Evolutionary conservation across 345 rosid species (phyloP).

Genomic region (Populus euphratica): DNA sequence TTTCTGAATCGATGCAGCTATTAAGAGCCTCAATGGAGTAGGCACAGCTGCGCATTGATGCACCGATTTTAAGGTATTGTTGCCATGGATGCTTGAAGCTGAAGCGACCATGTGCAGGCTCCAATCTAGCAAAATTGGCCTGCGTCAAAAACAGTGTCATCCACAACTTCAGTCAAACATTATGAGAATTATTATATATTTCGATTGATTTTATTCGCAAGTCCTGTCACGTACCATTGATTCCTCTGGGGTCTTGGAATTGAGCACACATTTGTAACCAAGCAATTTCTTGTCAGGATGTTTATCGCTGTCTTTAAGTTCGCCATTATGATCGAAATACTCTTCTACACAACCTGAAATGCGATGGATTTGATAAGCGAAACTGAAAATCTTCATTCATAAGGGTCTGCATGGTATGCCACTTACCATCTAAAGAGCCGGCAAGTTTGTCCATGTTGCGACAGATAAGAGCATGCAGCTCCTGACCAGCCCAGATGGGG

Average conservation of each 20-base stretch:
- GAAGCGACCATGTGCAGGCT: conserved; percentile 54
- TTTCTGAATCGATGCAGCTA: conserved; percentile 32
- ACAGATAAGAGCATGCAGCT: conserved; percentile 23
- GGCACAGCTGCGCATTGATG: conserved; percentile 39
- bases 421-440: conserved; percentile 38
- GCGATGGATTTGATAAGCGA: neutral
- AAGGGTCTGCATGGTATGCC: neutral
- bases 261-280: conserved; percentile 43
- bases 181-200: too few species aligned
- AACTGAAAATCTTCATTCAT: neutral
- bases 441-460: conserved; percentile 43
- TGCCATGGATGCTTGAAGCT: conserved; percentile 53
- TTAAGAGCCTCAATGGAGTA: conserved; percentile 41
- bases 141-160: neutral
- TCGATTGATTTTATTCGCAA: neutral
- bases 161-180: neutral
- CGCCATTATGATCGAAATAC: conserved; percentile 27
- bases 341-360: conserved; percentile 36
- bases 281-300: conserved; percentile 22
- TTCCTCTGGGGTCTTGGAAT: conserved; percentile 46
- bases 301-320: conserved; percentile 3
- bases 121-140: conserved; percentile 51
- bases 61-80: conserved; percentile 44
- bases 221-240: conserved; percentile 33
- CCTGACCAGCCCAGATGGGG: conserved; percentile 45